phyloP scores from a whole-genome alignment of 352 stramenopile genomes.

The Pythium oligandrum region DNA sequence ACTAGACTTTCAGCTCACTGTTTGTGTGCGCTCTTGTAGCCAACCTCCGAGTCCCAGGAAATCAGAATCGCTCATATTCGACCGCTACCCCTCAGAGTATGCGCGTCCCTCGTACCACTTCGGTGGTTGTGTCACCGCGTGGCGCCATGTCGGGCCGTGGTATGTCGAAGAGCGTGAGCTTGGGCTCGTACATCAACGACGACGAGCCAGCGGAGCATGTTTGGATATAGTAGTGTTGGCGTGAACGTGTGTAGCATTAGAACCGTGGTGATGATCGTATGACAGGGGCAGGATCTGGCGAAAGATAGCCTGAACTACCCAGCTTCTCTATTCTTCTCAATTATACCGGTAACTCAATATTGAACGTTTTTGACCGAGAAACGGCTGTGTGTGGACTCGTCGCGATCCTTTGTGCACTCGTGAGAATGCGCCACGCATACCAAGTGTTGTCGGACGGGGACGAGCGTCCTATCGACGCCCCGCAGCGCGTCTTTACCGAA shows the following conservation, averaged over 20 bases:
- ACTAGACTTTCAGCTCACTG: conserved; percentile 6
- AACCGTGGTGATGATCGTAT: not conserved
- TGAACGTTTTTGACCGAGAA: too few species aligned
- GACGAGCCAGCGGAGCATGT: conserved; percentile 68
- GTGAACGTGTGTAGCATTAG: conserved; percentile 13
- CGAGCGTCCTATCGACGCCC: not conserved
- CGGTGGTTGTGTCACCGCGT: conserved; percentile 47
- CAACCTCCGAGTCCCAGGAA: conserved; percentile 57
- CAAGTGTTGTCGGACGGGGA: conserved; percentile 7
- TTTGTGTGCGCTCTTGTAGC: conserved; percentile 14
- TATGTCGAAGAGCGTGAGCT: conserved; percentile 75
- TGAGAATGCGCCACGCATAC: conserved; percentile 10
- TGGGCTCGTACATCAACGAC: conserved; percentile 51
- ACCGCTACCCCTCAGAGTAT: conserved; percentile 22
- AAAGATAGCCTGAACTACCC: too few species aligned
- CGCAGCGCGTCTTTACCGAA: conserved; percentile 13
- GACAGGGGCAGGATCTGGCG: too few species aligned
- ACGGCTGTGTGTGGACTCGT: too few species aligned
- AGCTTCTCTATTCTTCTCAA: too few species aligned
- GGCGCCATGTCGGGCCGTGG: conserved; percentile 29
- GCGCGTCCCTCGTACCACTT: conserved; percentile 43
- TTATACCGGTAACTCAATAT: too few species aligned
- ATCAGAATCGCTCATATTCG: not conserved
- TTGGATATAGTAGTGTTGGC: conserved; percentile 50
- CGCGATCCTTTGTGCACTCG: too few species aligned